phyloP scores from a whole-genome alignment of 495 filamentous ascomycete genomes.

The Podospora conica region DNA sequence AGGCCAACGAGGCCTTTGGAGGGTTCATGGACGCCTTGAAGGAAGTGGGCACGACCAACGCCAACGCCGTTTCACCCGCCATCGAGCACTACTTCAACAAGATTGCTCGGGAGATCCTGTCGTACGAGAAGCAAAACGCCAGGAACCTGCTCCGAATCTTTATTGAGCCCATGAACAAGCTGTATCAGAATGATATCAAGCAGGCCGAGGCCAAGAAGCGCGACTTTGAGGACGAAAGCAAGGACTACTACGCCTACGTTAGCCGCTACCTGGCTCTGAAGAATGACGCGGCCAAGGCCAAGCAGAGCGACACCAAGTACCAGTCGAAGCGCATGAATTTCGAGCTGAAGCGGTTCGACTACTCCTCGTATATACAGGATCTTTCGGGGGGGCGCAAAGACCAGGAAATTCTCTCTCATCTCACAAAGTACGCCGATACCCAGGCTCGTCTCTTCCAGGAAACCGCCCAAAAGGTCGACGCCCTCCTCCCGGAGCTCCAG shows the following conservation, averaged over 20 bases:
- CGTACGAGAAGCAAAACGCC: slow-evolving; percentile 80
- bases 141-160: slow-evolving; percentile 81
- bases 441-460: slow-evolving; percentile 78
- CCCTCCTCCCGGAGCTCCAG: slow-evolving; percentile 82
- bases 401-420: slow-evolving; percentile 90
- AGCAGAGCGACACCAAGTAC: slow-evolving; percentile 97
- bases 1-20: slow-evolving; percentile 76
- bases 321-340: slow-evolving; percentile 90
- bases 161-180: slow-evolving; percentile 84
- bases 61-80: slow-evolving; percentile 90
- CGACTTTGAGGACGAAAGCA: slow-evolving; percentile 97
- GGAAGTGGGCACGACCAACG: slow-evolving; percentile 85
- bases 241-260: slow-evolving; percentile 94
- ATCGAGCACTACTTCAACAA: slow-evolving; percentile 98
- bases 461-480: slow-evolving; percentile 80
- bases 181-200: slow-evolving; percentile 96
- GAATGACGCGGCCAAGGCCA: slow-evolving; percentile 93
- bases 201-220: slow-evolving; percentile 95
- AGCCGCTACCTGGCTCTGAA: slow-evolving; percentile 90
- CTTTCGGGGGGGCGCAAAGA: slow-evolving; percentile 95
- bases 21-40: slow-evolving; percentile 81
- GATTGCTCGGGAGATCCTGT: slow-evolving; percentile 83
- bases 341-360: slow-evolving; percentile 95
- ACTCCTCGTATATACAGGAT: slow-evolving; percentile 99
- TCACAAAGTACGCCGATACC: slow-evolving; percentile 89